Evolutionary conservation across 139 green algal genomes (phyloP), one percentile per base, ranked within the genome.

Genomic region (Spirogloea muscicola): DNA sequence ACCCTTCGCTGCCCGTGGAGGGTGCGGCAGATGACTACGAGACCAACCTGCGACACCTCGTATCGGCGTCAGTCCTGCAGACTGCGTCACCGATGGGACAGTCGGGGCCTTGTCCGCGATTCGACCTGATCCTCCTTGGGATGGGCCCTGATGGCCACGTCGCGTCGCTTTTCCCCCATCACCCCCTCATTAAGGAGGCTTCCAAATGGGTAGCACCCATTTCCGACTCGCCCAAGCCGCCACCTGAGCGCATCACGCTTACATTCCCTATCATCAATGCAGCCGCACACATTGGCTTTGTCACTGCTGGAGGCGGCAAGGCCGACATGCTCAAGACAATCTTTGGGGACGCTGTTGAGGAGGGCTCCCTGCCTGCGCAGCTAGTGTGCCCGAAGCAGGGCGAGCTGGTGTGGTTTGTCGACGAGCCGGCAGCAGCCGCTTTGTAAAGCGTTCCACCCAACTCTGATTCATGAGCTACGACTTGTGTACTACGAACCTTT

Each of bases 101-200:
- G 43, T 13, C 43, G 13, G 43, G 27, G 16, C 29, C 25, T 31
- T 68, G 33, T 7, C 59, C 59, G 29, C 59, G 27, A 58, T 72
- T 72, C 40, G 62, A 72, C 40, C 27, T 72, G 70, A 79, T 80
- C 36, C 51, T 80, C 3, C 52, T 98, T 42, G 94, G 92, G 31
- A 86, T 98, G 5, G 95, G 95, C 7, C 95, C 95, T 13, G 95
- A 99, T 69, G 95, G 94, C 64, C 95, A 99, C 70, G 84, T 98
- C 3, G 93, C 91, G 29, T 97, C 91, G 0, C 89, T 99, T n/a
- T 99, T 99, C 84, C 95, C 95, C 6, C 43, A 78, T 31, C 80
- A 82, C 29, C 66, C 77, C 5, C 82, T 85, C 1, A n/a, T 87
- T 39, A 44, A 67, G 16, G 80, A 81, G 46, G 46, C 39, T 21